A percentile compares a stretch with the other conserved stretches of the same genome.
Conservation (phyloP, 1,284 basidiomycete species). For the Flammula alnicola region DNA sequence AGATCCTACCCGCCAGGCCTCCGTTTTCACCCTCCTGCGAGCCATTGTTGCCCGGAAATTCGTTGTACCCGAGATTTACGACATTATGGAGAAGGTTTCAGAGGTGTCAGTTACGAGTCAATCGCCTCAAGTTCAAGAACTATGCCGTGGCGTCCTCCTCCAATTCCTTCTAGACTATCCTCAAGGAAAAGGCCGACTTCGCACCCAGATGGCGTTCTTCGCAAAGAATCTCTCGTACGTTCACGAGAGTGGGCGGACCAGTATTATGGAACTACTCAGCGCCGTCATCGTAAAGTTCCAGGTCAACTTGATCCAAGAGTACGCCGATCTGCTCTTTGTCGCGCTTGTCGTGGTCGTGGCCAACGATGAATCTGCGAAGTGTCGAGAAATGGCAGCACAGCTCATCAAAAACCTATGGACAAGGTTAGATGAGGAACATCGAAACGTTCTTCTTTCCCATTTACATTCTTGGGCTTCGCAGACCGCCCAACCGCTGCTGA, state of each 20-base stretch:
- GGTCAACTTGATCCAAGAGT: constrained; percentile 74
- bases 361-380: constrained; percentile 91
- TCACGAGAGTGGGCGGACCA: constrained; percentile 88
- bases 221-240: constrained; percentile 94
- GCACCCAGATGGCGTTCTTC: constrained; percentile 90
- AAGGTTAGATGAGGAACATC: constrained; percentile 67
- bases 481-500: constrained; percentile 61
- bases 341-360: constrained; percentile 92
- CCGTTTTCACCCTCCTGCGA: constrained; percentile 91
- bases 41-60: constrained; percentile 91
- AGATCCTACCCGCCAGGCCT: constrained; percentile 85
- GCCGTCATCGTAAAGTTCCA: constrained; percentile 90
- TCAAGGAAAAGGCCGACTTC: constrained; percentile 91
- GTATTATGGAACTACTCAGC: constrained; percentile 89
- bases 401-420: constrained; percentile 80
- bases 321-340: constrained; percentile 91
- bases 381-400: constrained; percentile 85
- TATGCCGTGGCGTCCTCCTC: constrained; percentile 87
- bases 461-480: constrained; percentile 84
- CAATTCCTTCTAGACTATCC: constrained; percentile 99
- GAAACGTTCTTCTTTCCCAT: constrained; percentile 68
- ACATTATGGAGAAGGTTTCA: constrained; percentile 95
- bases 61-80: constrained; percentile 96
- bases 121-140: constrained; percentile 88
- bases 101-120: constrained; percentile 96